A percentile compares a stretch with the other conserved stretches of the same genome.
These are phyloP conservation scores for Chytriomyces confervae DNA, from an alignment of 192 early-diverging fungal genomes.

Conservation along the genomic window DNA sequence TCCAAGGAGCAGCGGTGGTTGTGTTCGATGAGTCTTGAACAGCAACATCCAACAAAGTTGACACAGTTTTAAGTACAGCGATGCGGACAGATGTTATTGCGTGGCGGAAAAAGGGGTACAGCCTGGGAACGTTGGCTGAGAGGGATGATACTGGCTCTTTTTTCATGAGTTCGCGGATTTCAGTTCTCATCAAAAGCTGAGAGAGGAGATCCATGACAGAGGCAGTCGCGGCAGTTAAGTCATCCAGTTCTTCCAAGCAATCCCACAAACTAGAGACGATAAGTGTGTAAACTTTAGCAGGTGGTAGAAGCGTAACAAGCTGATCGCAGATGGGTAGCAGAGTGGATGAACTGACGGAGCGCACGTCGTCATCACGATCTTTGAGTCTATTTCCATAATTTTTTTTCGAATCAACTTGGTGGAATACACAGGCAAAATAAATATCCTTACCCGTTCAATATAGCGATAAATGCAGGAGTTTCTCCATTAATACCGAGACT, in stretches of 20 bases:
- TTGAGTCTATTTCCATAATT: slow-evolving; percentile 52
- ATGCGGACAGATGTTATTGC: slow-evolving; percentile 82
- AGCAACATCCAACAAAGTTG: slow-evolving; percentile 69
- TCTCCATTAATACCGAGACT: slow-evolving; percentile 37
- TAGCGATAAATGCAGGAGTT: slow-evolving; percentile 73
- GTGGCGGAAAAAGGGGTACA: slow-evolving; percentile 96
- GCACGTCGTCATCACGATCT: slow-evolving; percentile 93
- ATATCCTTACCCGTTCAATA: slow-evolving; percentile 69
- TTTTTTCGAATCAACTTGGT: neutral
- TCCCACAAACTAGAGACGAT: slow-evolving; percentile 86
- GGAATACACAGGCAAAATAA: neutral
- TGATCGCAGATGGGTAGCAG: slow-evolving; percentile 84
- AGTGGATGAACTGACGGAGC: slow-evolving; percentile 88
- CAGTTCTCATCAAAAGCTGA: slow-evolving; percentile 67
- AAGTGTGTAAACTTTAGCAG: slow-evolving; percentile 66
- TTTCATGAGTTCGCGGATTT: slow-evolving; percentile 45
- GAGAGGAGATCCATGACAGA: slow-evolving; percentile 93
- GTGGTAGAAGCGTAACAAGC: slow-evolving; percentile 72
- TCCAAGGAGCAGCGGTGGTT: slow-evolving; percentile 49
- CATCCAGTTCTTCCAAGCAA: slow-evolving; percentile 88
- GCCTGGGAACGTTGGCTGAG: slow-evolving; percentile 75
- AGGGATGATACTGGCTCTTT: slow-evolving; percentile 55
- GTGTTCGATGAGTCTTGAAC: neutral
- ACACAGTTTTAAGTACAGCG: slow-evolving; percentile 80
- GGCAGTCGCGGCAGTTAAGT: slow-evolving; percentile 89